Conservation (phyloP, 768 basidiomycete species). For the Mycena vitilis region DNA sequence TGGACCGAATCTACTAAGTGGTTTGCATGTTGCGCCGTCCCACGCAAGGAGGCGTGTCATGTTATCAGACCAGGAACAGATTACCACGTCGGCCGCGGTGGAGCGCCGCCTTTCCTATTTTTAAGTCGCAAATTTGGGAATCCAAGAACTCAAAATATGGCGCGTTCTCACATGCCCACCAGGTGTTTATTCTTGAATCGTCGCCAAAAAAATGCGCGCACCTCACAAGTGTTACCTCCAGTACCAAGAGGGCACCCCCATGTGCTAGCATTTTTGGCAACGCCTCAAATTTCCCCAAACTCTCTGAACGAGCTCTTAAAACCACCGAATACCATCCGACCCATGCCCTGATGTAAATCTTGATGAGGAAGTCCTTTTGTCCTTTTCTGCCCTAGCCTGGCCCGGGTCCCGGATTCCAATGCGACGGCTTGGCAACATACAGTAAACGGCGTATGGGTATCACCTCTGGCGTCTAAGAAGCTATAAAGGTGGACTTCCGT, state of each 20-base stretch:
- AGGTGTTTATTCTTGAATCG: background rate
- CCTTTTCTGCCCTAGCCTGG: background rate
- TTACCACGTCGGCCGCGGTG: background rate
- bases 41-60: background rate
- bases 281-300: background rate
- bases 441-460: too few relatives aligned
- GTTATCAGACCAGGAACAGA: background rate
- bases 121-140: background rate
- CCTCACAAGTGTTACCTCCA: background rate
- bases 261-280: background rate
- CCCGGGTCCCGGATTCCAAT: too few relatives aligned
- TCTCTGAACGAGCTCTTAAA: background rate
- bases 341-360: background rate
- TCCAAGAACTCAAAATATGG: background rate
- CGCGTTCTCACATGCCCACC: background rate
- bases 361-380: background rate
- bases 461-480: background rate
- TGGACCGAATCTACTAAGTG: too few relatives aligned
- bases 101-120: background rate
- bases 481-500: too few relatives aligned
- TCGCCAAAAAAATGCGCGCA: background rate
- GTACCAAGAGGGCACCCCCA: background rate
- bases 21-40: too few relatives aligned
- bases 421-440: too few relatives aligned
- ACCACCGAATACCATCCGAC: slow-evolving; percentile 1